These are phyloP conservation scores for Suhomyces prunicola DNA, from an alignment of 805 yeast genomes.

Conservation along the genomic window DNA sequence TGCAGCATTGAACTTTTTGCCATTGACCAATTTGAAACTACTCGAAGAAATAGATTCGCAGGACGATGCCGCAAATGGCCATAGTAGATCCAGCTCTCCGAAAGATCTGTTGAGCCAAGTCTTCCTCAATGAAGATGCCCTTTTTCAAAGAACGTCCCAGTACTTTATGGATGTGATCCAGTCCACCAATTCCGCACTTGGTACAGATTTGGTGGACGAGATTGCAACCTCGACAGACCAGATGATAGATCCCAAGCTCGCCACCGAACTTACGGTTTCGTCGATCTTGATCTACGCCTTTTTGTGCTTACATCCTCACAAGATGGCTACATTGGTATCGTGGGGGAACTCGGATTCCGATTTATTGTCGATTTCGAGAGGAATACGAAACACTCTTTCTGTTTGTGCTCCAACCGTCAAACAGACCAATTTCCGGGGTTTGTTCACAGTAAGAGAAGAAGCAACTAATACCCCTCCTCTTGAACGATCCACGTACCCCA, in stretches of 20 bases:
- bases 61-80: background rate
- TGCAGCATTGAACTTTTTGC: constrained; percentile 25
- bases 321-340: constrained; percentile 25
- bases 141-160: constrained; percentile 17
- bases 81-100: background rate
- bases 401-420: background rate
- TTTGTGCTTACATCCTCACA: constrained; percentile 31
- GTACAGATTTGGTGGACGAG: background rate
- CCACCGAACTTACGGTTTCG: constrained; percentile 17
- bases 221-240: background rate
- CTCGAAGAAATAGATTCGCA: constrained; percentile 8
- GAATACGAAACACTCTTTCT: constrained; percentile 11
- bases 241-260: background rate
- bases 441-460: background rate
- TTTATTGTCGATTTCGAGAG: constrained; percentile 18
- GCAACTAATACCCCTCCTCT: background rate
- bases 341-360: constrained; percentile 18
- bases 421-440: constrained; percentile 1
- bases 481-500: constrained; percentile 5
- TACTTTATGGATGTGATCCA: constrained; percentile 21
- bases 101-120: background rate
- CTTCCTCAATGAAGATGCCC: constrained; percentile 6
- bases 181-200: constrained; percentile 9
- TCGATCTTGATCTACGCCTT: constrained; percentile 25
- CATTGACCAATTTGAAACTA: constrained; percentile 14